These are phyloP conservation scores for Nicotiana rustica DNA, from an alignment of 305 asterid species.

Conservation along the genomic window DNA sequence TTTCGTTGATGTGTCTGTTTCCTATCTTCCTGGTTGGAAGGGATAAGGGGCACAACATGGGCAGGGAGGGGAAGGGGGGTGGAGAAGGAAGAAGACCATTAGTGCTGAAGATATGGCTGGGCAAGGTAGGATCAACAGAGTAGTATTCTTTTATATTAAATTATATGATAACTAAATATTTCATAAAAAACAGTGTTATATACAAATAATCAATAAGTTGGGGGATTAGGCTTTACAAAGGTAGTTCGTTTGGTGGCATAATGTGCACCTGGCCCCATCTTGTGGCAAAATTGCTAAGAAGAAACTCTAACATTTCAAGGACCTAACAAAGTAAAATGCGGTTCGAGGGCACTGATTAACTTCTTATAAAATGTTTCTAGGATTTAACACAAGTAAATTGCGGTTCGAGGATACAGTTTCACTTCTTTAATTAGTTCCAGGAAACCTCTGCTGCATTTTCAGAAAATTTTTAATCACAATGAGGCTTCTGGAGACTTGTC, in stretches of 20 bases:
- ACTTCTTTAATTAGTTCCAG: slow-evolving; percentile 20
- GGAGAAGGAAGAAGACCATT: neutral
- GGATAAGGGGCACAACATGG: neutral
- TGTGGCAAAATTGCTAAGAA: neutral
- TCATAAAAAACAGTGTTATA: neutral
- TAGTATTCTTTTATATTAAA: slow-evolving; percentile 20
- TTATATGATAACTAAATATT: neutral
- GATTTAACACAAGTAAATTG: slow-evolving; percentile 27
- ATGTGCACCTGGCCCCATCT: neutral
- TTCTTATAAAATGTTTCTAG: neutral
- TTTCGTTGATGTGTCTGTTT: neutral
- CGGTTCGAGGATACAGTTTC: neutral
- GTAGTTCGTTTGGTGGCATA: slow-evolving; percentile 23
- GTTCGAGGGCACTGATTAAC: neutral
- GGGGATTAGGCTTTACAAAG: slow-evolving; percentile 17
- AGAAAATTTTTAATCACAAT: too few relatives aligned
- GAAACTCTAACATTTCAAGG: slow-evolving; percentile 6
- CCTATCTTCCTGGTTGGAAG: neutral
- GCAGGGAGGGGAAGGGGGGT: neutral
- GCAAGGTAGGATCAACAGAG: neutral
- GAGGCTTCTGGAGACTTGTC: too few relatives aligned
- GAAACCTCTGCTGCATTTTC: slow-evolving; percentile 1
- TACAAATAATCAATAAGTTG: neutral
- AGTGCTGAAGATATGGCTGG: neutral
- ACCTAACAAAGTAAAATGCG: slow-evolving; percentile 15